These are phyloP conservation scores for Monosporascus sp. DNA, from an alignment of 2,329 filamentous ascomycete genomes.

Conservation along the genomic window DNA sequence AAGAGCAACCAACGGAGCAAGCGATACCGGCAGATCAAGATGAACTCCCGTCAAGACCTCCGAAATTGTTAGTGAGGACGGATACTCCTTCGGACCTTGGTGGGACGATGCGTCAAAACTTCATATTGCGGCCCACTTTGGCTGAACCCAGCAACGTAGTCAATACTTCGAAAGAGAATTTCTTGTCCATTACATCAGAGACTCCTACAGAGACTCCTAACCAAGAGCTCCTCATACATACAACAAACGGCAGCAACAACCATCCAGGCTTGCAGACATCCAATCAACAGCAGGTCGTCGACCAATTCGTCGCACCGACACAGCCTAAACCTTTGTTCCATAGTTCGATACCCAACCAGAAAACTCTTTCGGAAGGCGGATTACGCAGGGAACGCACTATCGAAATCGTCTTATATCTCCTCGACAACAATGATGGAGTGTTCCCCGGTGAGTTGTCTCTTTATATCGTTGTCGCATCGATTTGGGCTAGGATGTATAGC, in stretches of 20 bases:
- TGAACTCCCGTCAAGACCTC: not conserved
- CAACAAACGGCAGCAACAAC: too few species aligned
- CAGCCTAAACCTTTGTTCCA: constrained; percentile 1
- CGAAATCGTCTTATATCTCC: constrained; percentile 37
- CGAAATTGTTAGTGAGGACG: not conserved
- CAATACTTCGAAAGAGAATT: not conserved
- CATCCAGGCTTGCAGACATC: too few species aligned
- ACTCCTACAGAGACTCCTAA: too few species aligned
- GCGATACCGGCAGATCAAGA: not conserved
- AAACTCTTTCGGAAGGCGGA: constrained; percentile 25
- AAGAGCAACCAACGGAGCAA: not conserved
- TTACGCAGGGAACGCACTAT: constrained; percentile 28
- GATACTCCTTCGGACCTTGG: not conserved
- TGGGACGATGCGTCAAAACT: not conserved
- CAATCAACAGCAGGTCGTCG: too few species aligned
- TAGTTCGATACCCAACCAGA: constrained; percentile 5
- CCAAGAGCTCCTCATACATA: too few species aligned
- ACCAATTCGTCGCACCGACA: too few species aligned
- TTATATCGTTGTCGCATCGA: constrained; percentile 40
- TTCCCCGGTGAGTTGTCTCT: constrained; percentile 47
- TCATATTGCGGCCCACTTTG: not conserved
- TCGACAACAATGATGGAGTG: constrained; percentile 38
- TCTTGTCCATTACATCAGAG: too few species aligned
- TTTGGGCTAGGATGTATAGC: constrained; percentile 39
- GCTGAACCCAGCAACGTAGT: not conserved